phyloP scores from a whole-genome alignment of 2,329 filamentous ascomycete species.

The Thelonectria discophora region DNA sequence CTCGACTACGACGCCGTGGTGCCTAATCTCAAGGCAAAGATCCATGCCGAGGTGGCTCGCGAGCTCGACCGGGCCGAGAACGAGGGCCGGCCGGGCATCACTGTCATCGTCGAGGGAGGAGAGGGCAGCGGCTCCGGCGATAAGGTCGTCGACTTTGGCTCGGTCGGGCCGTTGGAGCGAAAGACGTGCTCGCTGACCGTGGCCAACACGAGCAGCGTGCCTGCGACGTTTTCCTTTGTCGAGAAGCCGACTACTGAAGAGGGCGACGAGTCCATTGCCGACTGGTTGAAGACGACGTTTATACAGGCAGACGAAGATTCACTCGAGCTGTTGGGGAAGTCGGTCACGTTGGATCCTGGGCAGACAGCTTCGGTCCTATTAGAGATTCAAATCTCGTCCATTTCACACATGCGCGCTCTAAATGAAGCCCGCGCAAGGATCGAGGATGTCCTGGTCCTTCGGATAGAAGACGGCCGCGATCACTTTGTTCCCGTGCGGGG shows the following conservation, averaged over 20 bases:
- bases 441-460: conserved; percentile 88
- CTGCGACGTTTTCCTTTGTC: conserved; percentile 82
- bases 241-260: conserved; percentile 68
- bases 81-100: conserved; percentile 83
- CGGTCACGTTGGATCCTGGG: conserved; percentile 81
- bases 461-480: conserved; percentile 84
- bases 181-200: conserved; percentile 78
- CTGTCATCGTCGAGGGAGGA: conserved; percentile 76
- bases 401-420: conserved; percentile 71
- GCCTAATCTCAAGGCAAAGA: conserved; percentile 80
- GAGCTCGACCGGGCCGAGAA: conserved; percentile 93
- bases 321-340: conserved; percentile 48
- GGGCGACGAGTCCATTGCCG: conserved; percentile 53
- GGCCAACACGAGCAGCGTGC: conserved; percentile 88
- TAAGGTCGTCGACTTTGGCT: conserved; percentile 78
- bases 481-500: conserved; percentile 88
- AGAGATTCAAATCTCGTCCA: conserved; percentile 70
- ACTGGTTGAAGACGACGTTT: conserved; percentile 78
- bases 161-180: conserved; percentile 73
- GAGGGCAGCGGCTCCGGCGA: conserved; percentile 52
- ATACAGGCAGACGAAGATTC: conserved; percentile 52
- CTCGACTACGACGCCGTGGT: conserved; percentile 88
- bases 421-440: conserved; percentile 74
- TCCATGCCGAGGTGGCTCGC: conserved; percentile 86
- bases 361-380: conserved; percentile 80